phyloP scores from a whole-genome alignment of 331 rosid genomes.

The Telfairia occidentalis region DNA sequence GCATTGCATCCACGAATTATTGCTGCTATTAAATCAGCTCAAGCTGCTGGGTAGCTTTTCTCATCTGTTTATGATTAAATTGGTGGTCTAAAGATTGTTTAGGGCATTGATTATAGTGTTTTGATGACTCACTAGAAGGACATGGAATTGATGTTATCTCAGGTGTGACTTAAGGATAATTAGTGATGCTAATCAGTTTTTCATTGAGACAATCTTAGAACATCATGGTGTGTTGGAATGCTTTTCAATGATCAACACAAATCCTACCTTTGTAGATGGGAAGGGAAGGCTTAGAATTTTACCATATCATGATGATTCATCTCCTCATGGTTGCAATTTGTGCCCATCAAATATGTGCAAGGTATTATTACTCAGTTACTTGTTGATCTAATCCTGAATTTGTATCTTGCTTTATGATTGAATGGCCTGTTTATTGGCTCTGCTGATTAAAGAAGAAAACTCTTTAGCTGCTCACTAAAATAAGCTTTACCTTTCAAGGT shows the following conservation, averaged over 20 bases:
- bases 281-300: conserved; percentile 45
- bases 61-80: neutral
- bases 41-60: conserved; percentile 38
- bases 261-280: conserved; percentile 37
- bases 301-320: conserved; percentile 40
- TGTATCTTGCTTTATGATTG: neutral
- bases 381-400: neutral
- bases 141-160: conserved; percentile 13
- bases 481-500: neutral
- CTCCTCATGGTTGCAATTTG: conserved; percentile 52
- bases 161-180: conserved; percentile 62
- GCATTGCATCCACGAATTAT: conserved; percentile 36
- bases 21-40: conserved; percentile 56
- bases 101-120: neutral
- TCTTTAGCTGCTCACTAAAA: neutral
- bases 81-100: neutral
- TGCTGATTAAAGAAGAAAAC: neutral
- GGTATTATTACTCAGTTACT: conserved; percentile 20
- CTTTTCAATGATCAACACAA: conserved; percentile 48
- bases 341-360: conserved; percentile 80
- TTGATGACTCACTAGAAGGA: neutral
- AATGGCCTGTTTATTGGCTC: neutral
- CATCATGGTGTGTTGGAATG: conserved; percentile 46
- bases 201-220: conserved; percentile 49
- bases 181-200: conserved; percentile 65